Evolutionary conservation across 352 stramenopile genomes (phyloP), one percentile per base, ranked within the genome.

Genomic region (Pythium folliculosum): DNA sequence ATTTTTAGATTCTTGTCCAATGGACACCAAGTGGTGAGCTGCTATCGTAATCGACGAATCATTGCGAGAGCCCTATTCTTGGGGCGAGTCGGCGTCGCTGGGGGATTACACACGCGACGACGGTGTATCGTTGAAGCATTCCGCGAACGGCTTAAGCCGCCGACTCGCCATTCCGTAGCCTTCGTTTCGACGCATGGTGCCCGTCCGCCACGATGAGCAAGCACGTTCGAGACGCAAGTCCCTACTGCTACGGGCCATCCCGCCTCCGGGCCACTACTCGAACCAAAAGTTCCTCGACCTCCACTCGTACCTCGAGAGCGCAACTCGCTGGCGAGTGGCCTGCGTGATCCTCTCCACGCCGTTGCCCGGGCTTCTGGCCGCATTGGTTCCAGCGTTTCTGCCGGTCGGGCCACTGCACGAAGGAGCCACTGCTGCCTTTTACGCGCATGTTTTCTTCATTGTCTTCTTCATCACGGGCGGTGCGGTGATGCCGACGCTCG

Each of bases 231-330:
- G 25, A 13, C 54, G 37, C 35, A 30, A 19, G 32, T 51, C 48
- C n/a, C 6, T 56, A 25, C 13, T 58, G 47, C 21, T 65, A 23
- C 43, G 23, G 23, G 55, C 55, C 44, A 9, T 55, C 3, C 48
- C 27, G 37, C 45, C 35, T 5, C 17, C 35, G 32, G 43, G 49
- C 17, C 48, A 45, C 16, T 70, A 70, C 45, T 70, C 64, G 23
- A 22, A 57, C 40, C 23, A 40, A 9, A 70, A 70, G 30, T 70
- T 70, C 50, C 45, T 73, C 40, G 67, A 52, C 6, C 49, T 73
- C 22, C 43, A 73, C 22, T 12, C 19, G 7, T 73, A 70, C 57
- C 40, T 52, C 16, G 17, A n/a, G 2, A 47, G 7, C 7, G 37
- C 40, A 5, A 60, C 17, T 49, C 48, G 10, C 0, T 50, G 50